These are phyloP conservation scores for Chondrus crispus DNA, from an alignment of 23 red algal species.

Conservation along the genomic window DNA sequence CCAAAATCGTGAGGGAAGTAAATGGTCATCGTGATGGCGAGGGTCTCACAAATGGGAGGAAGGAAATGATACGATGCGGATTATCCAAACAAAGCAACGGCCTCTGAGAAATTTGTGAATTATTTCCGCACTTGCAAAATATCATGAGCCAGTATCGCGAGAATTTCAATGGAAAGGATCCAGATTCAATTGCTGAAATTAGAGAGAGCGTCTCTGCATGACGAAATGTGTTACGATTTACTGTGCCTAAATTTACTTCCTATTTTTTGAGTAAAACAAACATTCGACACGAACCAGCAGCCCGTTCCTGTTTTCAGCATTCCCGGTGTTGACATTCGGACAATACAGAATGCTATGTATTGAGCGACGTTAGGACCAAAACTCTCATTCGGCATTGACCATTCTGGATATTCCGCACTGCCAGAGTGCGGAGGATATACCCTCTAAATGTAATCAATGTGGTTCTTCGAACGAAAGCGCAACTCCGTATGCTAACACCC, in stretches of 20 bases:
- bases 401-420: not conserved
- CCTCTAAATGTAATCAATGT: not conserved
- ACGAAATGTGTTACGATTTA: not conserved
- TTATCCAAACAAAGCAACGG: not conserved
- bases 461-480: not conserved
- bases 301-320: not conserved
- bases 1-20: not conserved
- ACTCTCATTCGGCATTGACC: not conserved
- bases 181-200: not conserved
- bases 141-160: not conserved
- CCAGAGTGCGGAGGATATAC: not conserved
- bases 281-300: no score
- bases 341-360: not conserved
- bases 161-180: not conserved
- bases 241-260: not conserved
- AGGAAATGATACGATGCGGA: not conserved
- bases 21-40: not conserved
- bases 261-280: no score
- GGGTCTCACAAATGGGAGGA: not conserved
- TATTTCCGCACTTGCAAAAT: not conserved
- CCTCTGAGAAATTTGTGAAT: not conserved
- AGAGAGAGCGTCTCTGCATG: not conserved
- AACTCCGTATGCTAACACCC: not conserved
- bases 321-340: not conserved
- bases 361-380: not conserved